Conservation (phyloP, 805 yeast genomes). For the Lipomyces lipofer region DNA sequence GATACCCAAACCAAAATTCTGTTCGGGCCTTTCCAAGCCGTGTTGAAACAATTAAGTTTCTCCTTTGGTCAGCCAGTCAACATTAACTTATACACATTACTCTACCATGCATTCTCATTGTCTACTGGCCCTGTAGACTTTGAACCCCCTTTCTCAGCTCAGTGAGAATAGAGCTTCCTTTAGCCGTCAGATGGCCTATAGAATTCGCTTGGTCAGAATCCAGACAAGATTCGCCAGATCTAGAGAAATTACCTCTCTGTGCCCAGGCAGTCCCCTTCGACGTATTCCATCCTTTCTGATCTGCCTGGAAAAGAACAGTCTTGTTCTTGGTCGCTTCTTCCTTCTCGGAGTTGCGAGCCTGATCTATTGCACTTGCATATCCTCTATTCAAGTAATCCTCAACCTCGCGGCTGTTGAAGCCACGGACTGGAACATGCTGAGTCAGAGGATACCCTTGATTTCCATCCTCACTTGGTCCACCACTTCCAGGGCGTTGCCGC, state of each 20-base stretch:
- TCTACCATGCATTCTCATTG: no score
- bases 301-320: constrained; percentile 14
- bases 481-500: constrained; percentile 3
- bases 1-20: no score
- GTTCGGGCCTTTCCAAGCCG: no score
- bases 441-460: background rate
- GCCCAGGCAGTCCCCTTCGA: constrained; percentile 22
- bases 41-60: no score
- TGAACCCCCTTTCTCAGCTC: constrained; percentile 27
- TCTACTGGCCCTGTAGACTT: constrained; percentile 6
- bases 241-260: constrained; percentile 23
- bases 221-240: no score
- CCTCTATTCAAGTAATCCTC: constrained; percentile 25
- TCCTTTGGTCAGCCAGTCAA: no score
- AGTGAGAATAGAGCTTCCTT: constrained; percentile 17
- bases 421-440: constrained; percentile 20
- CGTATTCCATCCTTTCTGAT: constrained; percentile 24
- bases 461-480: no score
- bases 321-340: background rate
- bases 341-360: constrained; percentile 12
- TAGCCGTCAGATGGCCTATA: constrained; percentile 26
- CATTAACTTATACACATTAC: no score
- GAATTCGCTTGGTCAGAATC: no score
- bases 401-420: constrained; percentile 28
- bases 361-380: constrained; percentile 18